Conservation (phyloP, 2,329 filamentous ascomycete species). For the Phialocephala sp. region DNA sequence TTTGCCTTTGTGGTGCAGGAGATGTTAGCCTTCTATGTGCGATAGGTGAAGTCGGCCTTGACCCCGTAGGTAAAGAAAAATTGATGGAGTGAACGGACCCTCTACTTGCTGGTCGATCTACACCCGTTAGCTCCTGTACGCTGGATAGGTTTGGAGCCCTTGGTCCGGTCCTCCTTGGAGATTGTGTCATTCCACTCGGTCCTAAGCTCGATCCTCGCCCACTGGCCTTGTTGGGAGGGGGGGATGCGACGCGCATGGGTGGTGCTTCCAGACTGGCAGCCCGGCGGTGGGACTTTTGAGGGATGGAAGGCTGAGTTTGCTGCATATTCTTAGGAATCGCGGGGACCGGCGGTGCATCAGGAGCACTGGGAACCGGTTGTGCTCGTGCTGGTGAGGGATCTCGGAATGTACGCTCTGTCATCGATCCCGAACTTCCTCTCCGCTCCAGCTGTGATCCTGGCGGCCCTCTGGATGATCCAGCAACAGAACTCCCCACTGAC, state of each 20-base stretch:
- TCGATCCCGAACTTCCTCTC: constrained; percentile 75
- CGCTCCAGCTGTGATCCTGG: constrained; percentile 60
- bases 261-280: constrained; percentile 48
- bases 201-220: constrained; percentile 42
- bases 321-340: constrained; percentile 63
- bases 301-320: constrained; percentile 38
- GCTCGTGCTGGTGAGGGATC: constrained; percentile 69
- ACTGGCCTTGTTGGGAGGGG: constrained; percentile 36
- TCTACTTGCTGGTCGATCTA: constrained; percentile 49
- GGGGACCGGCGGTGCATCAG: constrained; percentile 75
- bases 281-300: constrained; percentile 38
- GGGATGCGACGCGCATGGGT: constrained; percentile 39
- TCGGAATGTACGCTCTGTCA: constrained; percentile 88
- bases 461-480: constrained; percentile 47
- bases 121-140: constrained; percentile 48
- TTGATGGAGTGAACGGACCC: constrained; percentile 58
- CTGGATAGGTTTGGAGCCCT: constrained; percentile 37
- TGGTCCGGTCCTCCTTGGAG: constrained; percentile 34
- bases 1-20: constrained; percentile 38
- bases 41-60: constrained; percentile 40
- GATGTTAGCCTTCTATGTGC: constrained; percentile 42
- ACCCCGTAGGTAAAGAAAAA: constrained; percentile 57
- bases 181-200: constrained; percentile 26
- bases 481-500: constrained; percentile 61
- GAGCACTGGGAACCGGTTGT: constrained; percentile 45